These are phyloP conservation scores for Jatropha multifida DNA, from an alignment of 441 rosid species.

Conservation along the genomic window DNA sequence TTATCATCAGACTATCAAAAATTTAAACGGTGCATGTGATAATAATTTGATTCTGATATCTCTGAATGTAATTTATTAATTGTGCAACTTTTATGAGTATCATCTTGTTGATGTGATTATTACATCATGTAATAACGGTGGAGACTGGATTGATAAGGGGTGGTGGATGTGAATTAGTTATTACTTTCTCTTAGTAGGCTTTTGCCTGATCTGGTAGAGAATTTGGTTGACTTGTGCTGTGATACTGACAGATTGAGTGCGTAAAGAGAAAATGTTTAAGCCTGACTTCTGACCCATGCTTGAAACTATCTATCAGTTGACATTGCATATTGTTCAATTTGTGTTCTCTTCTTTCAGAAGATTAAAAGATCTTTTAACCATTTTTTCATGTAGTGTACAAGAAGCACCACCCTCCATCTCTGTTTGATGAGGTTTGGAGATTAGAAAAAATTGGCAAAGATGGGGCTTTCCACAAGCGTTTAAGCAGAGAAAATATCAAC, in stretches of 20 bases:
- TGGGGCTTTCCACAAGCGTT: constrained; percentile 93
- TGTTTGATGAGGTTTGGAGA: constrained; percentile 91
- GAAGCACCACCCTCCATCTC: constrained; percentile 93
- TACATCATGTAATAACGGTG: background rate
- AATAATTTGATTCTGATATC: constrained; percentile 6
- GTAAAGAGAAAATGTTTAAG: background rate
- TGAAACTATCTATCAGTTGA: background rate
- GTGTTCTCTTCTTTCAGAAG: background rate
- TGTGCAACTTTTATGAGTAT: background rate
- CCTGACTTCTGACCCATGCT: background rate
- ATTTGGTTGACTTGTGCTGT: background rate
- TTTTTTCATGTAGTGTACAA: constrained; percentile 69
- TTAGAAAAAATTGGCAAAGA: constrained; percentile 98
- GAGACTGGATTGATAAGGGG: background rate
- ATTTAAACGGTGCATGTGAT: background rate
- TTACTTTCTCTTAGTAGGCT: background rate
- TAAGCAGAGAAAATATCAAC: constrained; percentile 58
- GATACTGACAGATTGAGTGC: background rate
- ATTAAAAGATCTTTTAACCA: too few species aligned
- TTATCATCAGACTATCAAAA: constrained; percentile 1
- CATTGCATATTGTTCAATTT: background rate
- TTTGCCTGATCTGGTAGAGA: background rate
- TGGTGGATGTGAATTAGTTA: background rate
- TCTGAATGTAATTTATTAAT: background rate
- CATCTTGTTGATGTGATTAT: constrained; percentile 1